phyloP scores from a whole-genome alignment of 257 asterid species.

The Solanum sparsipilum region DNA sequence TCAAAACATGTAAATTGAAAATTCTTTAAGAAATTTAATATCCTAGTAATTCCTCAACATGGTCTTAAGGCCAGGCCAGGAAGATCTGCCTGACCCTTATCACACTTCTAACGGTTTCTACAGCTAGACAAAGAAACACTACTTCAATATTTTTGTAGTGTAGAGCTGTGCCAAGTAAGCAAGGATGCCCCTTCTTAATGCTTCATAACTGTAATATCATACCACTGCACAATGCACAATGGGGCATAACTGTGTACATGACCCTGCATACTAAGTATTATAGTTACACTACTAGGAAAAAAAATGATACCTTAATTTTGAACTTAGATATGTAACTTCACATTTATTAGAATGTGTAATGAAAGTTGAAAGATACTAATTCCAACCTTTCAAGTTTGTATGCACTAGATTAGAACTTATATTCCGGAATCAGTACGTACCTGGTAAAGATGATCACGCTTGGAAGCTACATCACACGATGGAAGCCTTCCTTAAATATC shows the following conservation, averaged over 20 bases:
- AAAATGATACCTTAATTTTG: not conserved
- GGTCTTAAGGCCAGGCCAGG: not conserved
- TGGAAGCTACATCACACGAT: slow-evolving; percentile 61
- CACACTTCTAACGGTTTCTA: not conserved
- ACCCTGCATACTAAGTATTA: not conserved
- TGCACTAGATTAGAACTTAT: not conserved
- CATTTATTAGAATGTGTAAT: not conserved
- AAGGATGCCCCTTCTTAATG: not conserved
- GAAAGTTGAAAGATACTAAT: not conserved
- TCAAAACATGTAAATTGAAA: not conserved
- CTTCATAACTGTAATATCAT: not conserved
- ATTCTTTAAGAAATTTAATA: not conserved
- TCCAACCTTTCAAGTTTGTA: not conserved
- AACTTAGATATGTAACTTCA: not conserved
- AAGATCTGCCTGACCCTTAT: not conserved
- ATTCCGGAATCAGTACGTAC: not conserved
- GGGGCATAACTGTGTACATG: not conserved
- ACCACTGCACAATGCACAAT: not conserved
- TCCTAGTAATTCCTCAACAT: not conserved
- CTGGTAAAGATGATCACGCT: slow-evolving; percentile 51
- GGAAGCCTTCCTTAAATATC: slow-evolving; percentile 39
- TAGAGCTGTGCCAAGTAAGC: not conserved
- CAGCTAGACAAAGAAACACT: not conserved
- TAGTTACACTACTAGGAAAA: not conserved
- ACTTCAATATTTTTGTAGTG: not conserved